phyloP scores from a whole-genome alignment of 2,329 filamentous ascomycete species.

The Dothistroma pini region DNA sequence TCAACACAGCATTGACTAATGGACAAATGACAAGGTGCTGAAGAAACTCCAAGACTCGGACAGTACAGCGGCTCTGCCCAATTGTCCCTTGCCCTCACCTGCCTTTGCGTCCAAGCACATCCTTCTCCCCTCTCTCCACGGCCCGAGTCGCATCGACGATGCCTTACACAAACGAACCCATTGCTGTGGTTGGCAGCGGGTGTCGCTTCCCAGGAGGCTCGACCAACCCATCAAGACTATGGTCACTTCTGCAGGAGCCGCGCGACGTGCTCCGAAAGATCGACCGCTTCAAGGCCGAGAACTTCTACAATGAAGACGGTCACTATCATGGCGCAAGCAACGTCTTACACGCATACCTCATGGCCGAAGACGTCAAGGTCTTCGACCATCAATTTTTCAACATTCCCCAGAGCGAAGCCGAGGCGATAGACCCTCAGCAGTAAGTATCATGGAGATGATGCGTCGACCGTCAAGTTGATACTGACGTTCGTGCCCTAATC shows the following conservation, averaged over 20 bases:
- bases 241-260: conserved; percentile 12
- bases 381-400: conserved; percentile 25
- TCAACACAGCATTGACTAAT: too few species aligned
- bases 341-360: not conserved
- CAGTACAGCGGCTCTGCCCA: too few species aligned
- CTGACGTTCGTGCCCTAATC: not conserved
- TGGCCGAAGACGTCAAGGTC: conserved; percentile 14
- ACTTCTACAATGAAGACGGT: conserved; percentile 1
- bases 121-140: too few species aligned
- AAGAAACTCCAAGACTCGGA: too few species aligned
- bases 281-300: conserved; percentile 23
- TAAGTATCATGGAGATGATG: too few species aligned
- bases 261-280: conserved; percentile 9
- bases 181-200: conserved; percentile 45
- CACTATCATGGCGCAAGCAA: conserved; percentile 5
- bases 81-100: too few species aligned
- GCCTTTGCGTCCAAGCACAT: too few species aligned
- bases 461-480: too few species aligned
- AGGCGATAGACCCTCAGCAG: conserved; percentile 23
- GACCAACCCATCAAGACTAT: conserved; percentile 12
- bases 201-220: conserved; percentile 34
- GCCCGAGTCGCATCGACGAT: too few species aligned
- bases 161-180: conserved; percentile 28
- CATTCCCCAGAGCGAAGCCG: conserved; percentile 17
- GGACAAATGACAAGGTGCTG: too few species aligned